phyloP scores from a whole-genome alignment of 805 yeast species.

The Lipomyces mesembrius region DNA sequence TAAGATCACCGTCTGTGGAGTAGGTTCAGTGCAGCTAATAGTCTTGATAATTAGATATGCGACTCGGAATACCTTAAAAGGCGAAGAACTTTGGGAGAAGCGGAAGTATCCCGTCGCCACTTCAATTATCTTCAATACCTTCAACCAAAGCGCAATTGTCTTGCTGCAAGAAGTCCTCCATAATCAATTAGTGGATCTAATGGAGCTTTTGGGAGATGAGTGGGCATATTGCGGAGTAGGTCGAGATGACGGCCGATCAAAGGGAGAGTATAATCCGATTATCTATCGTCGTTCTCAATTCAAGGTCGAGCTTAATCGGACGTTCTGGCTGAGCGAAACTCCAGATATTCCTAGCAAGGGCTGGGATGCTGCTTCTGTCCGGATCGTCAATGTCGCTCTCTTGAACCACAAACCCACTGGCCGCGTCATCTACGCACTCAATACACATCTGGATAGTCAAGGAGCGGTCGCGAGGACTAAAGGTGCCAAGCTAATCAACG shows the following conservation, averaged over 20 bases:
- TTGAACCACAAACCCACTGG: constrained; percentile 41
- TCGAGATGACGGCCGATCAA: constrained; percentile 56
- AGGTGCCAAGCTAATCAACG: constrained; percentile 52
- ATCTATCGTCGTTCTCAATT: constrained; percentile 50
- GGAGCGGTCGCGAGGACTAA: constrained; percentile 54
- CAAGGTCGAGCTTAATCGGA: constrained; percentile 49
- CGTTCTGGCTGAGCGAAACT: constrained; percentile 60
- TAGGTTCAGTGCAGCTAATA: neutral
- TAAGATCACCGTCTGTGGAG: neutral
- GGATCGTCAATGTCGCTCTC: constrained; percentile 50
- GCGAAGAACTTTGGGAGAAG: constrained; percentile 54
- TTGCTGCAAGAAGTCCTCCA: constrained; percentile 56
- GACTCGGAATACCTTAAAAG: constrained; percentile 33
- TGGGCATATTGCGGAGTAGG: constrained; percentile 59
- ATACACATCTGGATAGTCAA: constrained; percentile 58
- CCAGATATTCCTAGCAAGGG: constrained; percentile 59
- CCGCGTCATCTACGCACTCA: constrained; percentile 46
- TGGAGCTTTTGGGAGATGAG: constrained; percentile 44
- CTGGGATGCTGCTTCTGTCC: constrained; percentile 54
- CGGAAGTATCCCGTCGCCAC: constrained; percentile 50
- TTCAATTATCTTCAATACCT: constrained; percentile 49
- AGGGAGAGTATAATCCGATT: constrained; percentile 60
- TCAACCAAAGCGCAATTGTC: constrained; percentile 49
- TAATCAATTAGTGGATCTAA: constrained; percentile 54
- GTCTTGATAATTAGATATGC: constrained; percentile 39